Percentiles rank a stretch among this genome's conserved stretches.
Evolutionary conservation across 495 filamentous ascomycete species (phyloP).

Genomic region (Aspergillus sclerotioniger): DNA sequence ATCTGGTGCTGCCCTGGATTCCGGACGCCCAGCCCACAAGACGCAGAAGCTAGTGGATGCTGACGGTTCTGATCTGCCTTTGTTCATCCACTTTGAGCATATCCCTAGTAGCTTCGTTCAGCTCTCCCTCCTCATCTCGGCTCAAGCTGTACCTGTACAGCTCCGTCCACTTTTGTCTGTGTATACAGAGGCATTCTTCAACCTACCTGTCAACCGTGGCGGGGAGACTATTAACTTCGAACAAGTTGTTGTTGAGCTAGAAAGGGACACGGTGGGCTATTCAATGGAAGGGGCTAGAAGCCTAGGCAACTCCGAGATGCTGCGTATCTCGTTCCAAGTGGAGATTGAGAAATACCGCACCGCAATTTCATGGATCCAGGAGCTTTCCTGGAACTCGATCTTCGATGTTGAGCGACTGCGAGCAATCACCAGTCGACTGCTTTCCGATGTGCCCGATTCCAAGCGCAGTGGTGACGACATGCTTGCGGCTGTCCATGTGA

Average conservation of each 20-base stretch:
- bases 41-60: slow-evolving; percentile 77
- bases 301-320: slow-evolving; percentile 73
- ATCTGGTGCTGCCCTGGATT: slow-evolving; percentile 71
- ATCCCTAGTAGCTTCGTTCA: slow-evolving; percentile 88
- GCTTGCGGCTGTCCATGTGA: slow-evolving; percentile 68
- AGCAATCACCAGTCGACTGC: slow-evolving; percentile 79
- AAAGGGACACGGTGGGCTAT: slow-evolving; percentile 87
- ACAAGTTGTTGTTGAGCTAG: slow-evolving; percentile 82
- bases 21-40: slow-evolving; percentile 63
- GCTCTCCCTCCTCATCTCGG: slow-evolving; percentile 73
- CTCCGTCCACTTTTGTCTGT: slow-evolving; percentile 78
- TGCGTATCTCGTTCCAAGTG: slow-evolving; percentile 77
- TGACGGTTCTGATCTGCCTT: slow-evolving; percentile 59
- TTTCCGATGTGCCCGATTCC: slow-evolving; percentile 88
- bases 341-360: slow-evolving; percentile 84
- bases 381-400: slow-evolving; percentile 81
- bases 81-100: slow-evolving; percentile 97
- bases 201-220: slow-evolving; percentile 76
- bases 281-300: slow-evolving; percentile 60
- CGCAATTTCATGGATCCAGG: slow-evolving; percentile 79
- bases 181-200: slow-evolving; percentile 91
- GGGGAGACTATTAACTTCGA: slow-evolving; percentile 83
- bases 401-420: slow-evolving; percentile 81
- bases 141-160: slow-evolving; percentile 66
- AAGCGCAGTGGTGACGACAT: slow-evolving; percentile 82